Conservation (phyloP, 169 alveolate species). For the Pseudocohnilembus persalinus region DNA sequence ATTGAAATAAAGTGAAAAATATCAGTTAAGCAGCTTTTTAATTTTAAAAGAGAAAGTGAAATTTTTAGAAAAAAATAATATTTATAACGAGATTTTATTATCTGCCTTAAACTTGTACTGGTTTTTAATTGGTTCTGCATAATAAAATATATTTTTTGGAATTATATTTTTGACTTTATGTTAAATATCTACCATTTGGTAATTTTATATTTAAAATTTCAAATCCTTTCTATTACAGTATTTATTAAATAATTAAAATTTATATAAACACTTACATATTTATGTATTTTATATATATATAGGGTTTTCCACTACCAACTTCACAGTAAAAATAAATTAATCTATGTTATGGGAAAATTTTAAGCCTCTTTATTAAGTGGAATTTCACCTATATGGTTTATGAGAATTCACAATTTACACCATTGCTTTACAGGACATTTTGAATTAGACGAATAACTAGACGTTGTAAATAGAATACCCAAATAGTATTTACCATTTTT, state of each 20-base stretch:
- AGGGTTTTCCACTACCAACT: background rate
- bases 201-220: no score
- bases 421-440: background rate
- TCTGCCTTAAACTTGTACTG: background rate
- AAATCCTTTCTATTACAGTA: no score
- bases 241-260: no score
- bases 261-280: no score
- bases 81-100: no score
- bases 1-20: no score
- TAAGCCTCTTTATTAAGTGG: background rate
- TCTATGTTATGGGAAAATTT: background rate
- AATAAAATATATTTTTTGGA: no score
- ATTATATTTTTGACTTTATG: background rate
- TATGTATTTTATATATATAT: no score
- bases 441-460: background rate
- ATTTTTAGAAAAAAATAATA: no score
- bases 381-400: background rate
- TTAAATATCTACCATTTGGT: background rate
- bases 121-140: background rate
- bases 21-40: no score
- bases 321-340: background rate
- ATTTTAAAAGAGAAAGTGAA: no score
- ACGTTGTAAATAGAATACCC: background rate
- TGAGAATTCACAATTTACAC: background rate
- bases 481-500: background rate